Evolutionary conservation across 2,329 filamentous ascomycete species (phyloP), one percentile per base, ranked within the genome.

Genomic region (Polytolypa hystricis): DNA sequence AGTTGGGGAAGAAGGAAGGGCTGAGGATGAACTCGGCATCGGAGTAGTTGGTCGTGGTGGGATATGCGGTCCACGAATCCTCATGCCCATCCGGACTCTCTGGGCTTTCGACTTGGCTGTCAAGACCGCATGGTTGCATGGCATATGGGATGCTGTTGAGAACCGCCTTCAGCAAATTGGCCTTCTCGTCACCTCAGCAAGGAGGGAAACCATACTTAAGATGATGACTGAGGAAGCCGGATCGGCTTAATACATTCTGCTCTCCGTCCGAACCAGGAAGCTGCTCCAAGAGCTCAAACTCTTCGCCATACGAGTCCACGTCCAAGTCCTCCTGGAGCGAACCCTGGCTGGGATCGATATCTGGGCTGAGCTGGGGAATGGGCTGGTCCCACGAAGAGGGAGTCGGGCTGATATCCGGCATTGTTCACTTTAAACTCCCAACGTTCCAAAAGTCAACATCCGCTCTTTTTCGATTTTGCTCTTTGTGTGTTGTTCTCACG

Each of bases 141-240:
- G 17, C 19, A 30, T 25, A 25, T 30, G 34, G 19, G 17, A 25
- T 17, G 18, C 34, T 37, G 18, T 37, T 30, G 12, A 30, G 34
- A 37, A 28, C n/a, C 16, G 21, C 34, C 26, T 37, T 37, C 34
- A 37, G 34, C 34, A 37, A 7, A 25, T 37, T 37, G 16, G 33
- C 19, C 12, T 30, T 30, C 21, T n/a, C 7, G 30, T 19, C 20
- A 30, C 34, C 12, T 25, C 14, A 37, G 12, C 34, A 17, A 30
- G 14, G 5, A 25, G 12, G 27, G 27, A 23, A 25, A 29, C 18
- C 34, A 30, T 37, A 37, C 34, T 37, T 30, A 21, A 30, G 30
- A 19, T 37, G n/a, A 37, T 30, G 26, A 37, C 18, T 30, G 18
- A 12, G 5, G 8, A 30, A 12, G 14, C 34, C 34, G 17, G 14